Evolutionary conservation across 495 filamentous ascomycete species (phyloP), one percentile per base, ranked within the genome.

Genomic region (Monascus purpureus): DNA sequence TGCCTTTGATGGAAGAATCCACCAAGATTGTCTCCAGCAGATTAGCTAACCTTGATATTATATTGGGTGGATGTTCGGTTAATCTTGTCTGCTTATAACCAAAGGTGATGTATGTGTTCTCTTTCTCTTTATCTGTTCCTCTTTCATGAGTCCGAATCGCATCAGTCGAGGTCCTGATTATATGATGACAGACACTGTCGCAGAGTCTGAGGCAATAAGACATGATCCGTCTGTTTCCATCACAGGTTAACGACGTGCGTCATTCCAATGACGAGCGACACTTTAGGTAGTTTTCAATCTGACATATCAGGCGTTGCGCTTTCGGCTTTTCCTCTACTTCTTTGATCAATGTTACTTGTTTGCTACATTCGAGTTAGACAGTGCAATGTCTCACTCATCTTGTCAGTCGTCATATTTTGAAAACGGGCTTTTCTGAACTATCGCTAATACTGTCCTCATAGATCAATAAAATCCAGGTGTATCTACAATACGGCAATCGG

Each of bases 241-340:
- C 34, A 19, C 1, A 13, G 27, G 38, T 49, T 38, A 55, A 52
- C 53, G 49, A 39, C 40, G 53, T 57, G 18, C 45, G 53, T 51
- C 51, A 53, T 31, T 36, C 31, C 51, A 9, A 29, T 57, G 53
- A 57, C 35, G 51, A 57, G 53, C 47, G 49, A 47, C 34, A 38
- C 39, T 27, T 31, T 43, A 46, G 47, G 51, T 57, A 57, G 53
- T 57, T 57, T 57, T 57, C 53, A 57, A 57, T 51, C 49, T 39
- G 46, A 48, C 17, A 9, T 31, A 17, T 15, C 29, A 31, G 19
- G 8, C 13, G 6, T 6, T 30, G 28, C 3, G 4, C 6, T 30
- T 30, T 13, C 4, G 5, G n/a, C n/a, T 12, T 4, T 6, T n/a
- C 25, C n/a, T 13, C 25, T 12, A 3, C 4, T 27, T 13, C 28